Base-by-base conservation (phyloP, 257 asterid species). In the Solanum lycopersicoides region DNA sequence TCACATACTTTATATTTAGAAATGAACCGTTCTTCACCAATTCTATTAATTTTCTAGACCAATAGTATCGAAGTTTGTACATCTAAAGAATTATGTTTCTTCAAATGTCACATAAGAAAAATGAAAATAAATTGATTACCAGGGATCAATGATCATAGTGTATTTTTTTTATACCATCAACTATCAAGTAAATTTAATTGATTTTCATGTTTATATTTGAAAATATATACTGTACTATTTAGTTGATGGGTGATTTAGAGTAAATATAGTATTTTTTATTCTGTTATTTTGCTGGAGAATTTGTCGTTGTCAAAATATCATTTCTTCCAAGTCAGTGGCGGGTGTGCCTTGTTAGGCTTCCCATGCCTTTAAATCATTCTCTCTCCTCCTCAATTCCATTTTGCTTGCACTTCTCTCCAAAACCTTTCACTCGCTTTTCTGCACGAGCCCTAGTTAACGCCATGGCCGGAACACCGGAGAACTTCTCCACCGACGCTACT, bases 391-490 rank as follows among this genome's bases (percentile, higher is more conserved):
- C 85, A 41, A 59, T 89, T 84, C 87, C 90, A 85, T 82, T 84
- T 87, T 83, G 39, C 89, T 87, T 66, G 45, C 86, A 59, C 60
- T 88, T 80, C 84, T 79, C 84, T 45, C 42, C 86, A 28, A 82
- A 86, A 87, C 76, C 91, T 88, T 85, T 56, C 37, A 53, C 85
- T 73, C 80, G 16, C 60, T 59, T 42, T 30, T 79, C 84, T 30
- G 4, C 72, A 16, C 90, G 21, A 75, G 30, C 87, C 83, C 88
- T 88, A 82, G 60, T 86, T 87, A 74, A 83, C 87, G 87, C 88
- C 90, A 96, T 96, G 98, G 92, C 97, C 47, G 96, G 90, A 74
- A 94, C 91, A 82, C 89, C 98, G 35, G 94, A 92, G 86, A 90
- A 89, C 90, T 84, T 92, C 91, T 85, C 93, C 85, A 86, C 96